Conservation (phyloP, 2,329 filamentous ascomycete genomes). For the Pseudocercospora pini-densiflorae region DNA sequence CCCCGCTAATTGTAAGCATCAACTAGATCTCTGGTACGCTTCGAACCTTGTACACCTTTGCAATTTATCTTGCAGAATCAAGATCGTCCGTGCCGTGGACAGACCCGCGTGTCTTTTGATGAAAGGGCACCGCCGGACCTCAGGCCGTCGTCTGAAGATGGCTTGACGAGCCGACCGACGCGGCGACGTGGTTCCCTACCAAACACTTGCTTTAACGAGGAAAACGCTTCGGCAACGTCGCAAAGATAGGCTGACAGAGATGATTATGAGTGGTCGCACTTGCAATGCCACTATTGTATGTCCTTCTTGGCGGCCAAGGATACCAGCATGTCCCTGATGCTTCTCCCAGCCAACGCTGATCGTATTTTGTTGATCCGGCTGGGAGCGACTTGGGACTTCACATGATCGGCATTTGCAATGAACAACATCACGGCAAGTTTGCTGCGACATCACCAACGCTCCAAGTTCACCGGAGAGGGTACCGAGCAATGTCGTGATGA, state of each 20-base stretch:
- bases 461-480: neutral
- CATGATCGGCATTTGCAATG: too few species aligned
- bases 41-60: neutral
- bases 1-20: neutral
- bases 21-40: slow-evolving; percentile 3
- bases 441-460: neutral
- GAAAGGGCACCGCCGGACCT: neutral
- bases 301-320: slow-evolving; percentile 7
- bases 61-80: neutral
- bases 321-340: slow-evolving; percentile 1
- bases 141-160: neutral
- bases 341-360: neutral
- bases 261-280: neutral
- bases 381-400: neutral
- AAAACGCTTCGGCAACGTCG: neutral
- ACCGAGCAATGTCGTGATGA: neutral
- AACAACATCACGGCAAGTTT: too few species aligned
- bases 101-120: neutral
- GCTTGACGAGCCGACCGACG: neutral
- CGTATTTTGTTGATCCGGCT: neutral
- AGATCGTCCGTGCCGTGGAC: neutral
- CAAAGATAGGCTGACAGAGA: neutral
- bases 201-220: neutral
- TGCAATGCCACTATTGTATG: neutral
- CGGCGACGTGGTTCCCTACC: neutral